Percentiles rank a stretch among this genome's conserved stretches.
These are phyloP conservation scores for Pseudogymnoascus sp. DNA, from an alignment of 2,329 filamentous ascomycete species.

Conservation along the genomic window DNA sequence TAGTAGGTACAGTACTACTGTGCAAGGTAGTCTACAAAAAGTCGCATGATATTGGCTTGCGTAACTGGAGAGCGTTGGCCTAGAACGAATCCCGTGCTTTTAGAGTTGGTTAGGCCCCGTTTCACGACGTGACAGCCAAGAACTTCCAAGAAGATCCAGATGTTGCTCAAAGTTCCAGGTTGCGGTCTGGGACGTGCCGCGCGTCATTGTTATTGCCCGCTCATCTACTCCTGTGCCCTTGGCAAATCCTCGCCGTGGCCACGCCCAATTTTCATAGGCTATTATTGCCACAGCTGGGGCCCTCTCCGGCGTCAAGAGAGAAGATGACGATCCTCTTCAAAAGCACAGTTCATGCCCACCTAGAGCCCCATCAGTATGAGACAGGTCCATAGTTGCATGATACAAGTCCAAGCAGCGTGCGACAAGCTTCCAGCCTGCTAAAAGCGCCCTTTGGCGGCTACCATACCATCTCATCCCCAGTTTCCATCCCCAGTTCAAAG, in stretches of 20 bases:
- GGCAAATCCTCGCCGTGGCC: neutral
- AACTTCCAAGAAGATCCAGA: conserved; percentile 4
- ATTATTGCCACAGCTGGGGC: neutral
- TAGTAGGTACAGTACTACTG: neutral
- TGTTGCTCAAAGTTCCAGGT: neutral
- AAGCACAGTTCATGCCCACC: neutral
- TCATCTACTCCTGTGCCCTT: neutral
- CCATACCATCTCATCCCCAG: neutral
- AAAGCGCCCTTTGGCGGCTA: neutral
- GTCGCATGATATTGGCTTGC: neutral
- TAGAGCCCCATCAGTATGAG: conserved; percentile 1
- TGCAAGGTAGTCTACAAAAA: neutral
- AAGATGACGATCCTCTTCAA: neutral
- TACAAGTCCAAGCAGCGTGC: neutral
- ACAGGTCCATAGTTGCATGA: neutral
- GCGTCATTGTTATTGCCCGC: neutral
- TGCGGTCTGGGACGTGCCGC: neutral
- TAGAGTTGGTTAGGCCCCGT: neutral
- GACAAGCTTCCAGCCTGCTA: neutral
- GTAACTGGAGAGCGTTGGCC: neutral
- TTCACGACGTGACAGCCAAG: conserved; percentile 3
- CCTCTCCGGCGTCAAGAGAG: neutral
- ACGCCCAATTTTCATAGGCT: neutral
- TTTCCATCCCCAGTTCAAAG: neutral
- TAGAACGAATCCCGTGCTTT: neutral